Conservation (phyloP, 2,329 filamentous ascomycete species). For the Celoporthe dispersa region DNA sequence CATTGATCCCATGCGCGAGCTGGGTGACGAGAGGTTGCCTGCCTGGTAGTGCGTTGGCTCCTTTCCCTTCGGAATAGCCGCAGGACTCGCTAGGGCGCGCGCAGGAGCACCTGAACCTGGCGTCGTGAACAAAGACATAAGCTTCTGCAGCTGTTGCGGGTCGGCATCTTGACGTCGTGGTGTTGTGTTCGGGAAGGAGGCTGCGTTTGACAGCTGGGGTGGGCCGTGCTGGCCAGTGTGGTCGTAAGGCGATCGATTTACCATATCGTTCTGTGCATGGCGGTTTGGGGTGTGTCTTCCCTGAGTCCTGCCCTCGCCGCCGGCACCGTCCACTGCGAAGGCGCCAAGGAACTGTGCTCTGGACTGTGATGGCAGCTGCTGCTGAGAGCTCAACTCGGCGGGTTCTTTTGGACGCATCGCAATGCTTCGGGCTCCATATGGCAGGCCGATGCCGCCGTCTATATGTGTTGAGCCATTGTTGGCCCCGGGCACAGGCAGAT, state of each 20-base stretch:
- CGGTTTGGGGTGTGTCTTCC: not conserved
- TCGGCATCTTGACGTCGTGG: slow-evolving; percentile 43
- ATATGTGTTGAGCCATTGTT: slow-evolving; percentile 40
- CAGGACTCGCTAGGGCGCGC: slow-evolving; percentile 25
- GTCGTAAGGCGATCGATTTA: no score
- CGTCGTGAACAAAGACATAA: slow-evolving; percentile 68
- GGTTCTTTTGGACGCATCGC: slow-evolving; percentile 17
- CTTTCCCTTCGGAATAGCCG: slow-evolving; percentile 38
- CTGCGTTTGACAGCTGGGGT: slow-evolving; percentile 36
- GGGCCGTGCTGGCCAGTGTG: slow-evolving; percentile 26
- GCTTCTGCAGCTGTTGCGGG: slow-evolving; percentile 49
- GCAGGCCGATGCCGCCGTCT: slow-evolving; percentile 34
- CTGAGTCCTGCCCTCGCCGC: slow-evolving; percentile 12
- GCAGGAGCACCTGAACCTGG: slow-evolving; percentile 36
- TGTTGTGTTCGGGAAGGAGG: slow-evolving; percentile 36
- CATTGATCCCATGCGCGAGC: slow-evolving; percentile 3
- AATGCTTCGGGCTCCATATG: slow-evolving; percentile 20
- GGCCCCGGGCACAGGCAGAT: slow-evolving; percentile 36
- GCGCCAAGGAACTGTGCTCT: slow-evolving; percentile 2
- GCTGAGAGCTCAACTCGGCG: slow-evolving; percentile 5
- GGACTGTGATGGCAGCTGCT: not conserved
- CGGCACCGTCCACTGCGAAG: slow-evolving; percentile 13
- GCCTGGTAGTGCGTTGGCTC: slow-evolving; percentile 37
- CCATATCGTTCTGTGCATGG: not conserved
- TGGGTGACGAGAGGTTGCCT: slow-evolving; percentile 7